A percentile compares a stretch with the other conserved stretches of the same genome.
Evolutionary conservation across 139 green algal species (phyloP).

Genomic region (Trebouxia sp.): DNA sequence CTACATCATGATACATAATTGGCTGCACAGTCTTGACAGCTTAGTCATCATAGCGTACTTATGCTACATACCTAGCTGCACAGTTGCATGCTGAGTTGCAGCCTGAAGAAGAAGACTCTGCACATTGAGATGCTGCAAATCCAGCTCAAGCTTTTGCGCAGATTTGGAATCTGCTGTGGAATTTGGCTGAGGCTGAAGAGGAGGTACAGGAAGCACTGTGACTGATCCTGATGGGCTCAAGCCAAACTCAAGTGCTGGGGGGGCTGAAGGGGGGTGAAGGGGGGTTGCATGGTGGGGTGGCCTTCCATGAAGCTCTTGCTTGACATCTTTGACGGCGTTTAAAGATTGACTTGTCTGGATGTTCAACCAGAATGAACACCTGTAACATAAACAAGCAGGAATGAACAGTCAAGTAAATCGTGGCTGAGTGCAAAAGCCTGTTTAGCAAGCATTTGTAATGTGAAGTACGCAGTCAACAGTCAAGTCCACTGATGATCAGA

Average conservation of each 20-base stretch:
- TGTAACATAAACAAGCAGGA: background rate
- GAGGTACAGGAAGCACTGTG: background rate
- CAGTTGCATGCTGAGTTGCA: background rate
- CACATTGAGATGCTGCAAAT: background rate
- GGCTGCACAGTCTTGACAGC: too few relatives aligned
- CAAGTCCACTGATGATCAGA: too few relatives aligned
- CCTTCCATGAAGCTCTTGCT: background rate
- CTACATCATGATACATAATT: too few relatives aligned
- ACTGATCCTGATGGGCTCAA: background rate
- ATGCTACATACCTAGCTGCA: background rate
- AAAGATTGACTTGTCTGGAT: background rate
- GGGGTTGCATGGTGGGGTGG: background rate
- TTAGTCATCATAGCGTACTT: too few relatives aligned
- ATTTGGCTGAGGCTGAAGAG: background rate
- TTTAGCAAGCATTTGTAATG: too few relatives aligned
- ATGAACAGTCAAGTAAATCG: too few relatives aligned
- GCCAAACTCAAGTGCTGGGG: background rate
- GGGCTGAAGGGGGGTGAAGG: background rate
- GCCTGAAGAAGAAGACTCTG: conserved; percentile 6
- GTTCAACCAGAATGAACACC: conserved; percentile 5
- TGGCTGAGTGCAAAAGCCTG: too few relatives aligned
- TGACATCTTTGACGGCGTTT: background rate
- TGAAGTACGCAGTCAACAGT: too few relatives aligned
- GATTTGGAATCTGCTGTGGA: background rate
- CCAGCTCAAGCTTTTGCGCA: background rate